Conservation (phyloP, 2,329 filamentous ascomycete genomes). For the Paraconiothyrium brasiliense region DNA sequence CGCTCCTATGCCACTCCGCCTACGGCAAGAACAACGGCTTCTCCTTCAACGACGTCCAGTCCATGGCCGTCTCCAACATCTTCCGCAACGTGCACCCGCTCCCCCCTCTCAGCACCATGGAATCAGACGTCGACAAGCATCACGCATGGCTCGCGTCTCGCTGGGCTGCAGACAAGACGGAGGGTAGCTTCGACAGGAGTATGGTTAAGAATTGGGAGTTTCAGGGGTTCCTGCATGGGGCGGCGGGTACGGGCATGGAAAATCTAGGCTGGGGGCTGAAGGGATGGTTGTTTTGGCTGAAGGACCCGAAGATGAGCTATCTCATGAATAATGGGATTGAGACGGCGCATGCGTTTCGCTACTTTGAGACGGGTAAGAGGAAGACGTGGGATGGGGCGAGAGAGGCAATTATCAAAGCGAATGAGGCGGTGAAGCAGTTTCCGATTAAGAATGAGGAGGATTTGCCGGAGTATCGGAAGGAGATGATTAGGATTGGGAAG, state of each 20-base stretch:
- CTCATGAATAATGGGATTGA: slow-evolving; percentile 46
- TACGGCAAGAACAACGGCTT: slow-evolving; percentile 31
- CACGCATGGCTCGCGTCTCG: slow-evolving; percentile 24
- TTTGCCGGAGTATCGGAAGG: slow-evolving; percentile 1
- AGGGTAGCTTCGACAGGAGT: slow-evolving; percentile 27
- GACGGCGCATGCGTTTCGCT: slow-evolving; percentile 44
- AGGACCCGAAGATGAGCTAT: slow-evolving; percentile 43
- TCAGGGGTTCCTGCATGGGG: slow-evolving; percentile 43
- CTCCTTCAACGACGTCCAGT: slow-evolving; percentile 29
- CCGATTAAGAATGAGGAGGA: slow-evolving; percentile 19
- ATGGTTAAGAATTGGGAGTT: slow-evolving; percentile 33
- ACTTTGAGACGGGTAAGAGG: slow-evolving; percentile 47
- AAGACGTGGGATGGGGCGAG: slow-evolving; percentile 31
- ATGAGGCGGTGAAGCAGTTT: slow-evolving; percentile 24
- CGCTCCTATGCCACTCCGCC: slow-evolving; percentile 25
- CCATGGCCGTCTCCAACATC: slow-evolving; percentile 28
- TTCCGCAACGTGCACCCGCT: slow-evolving; percentile 23
- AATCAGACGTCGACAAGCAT: slow-evolving; percentile 20
- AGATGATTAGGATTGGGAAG: background rate
- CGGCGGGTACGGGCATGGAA: slow-evolving; percentile 43
- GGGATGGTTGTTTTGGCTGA: slow-evolving; percentile 49
- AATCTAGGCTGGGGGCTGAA: slow-evolving; percentile 43
- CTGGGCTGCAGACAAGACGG: slow-evolving; percentile 22
- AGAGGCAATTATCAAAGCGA: slow-evolving; percentile 25
- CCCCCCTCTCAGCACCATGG: slow-evolving; percentile 18